phyloP scores from a whole-genome alignment of 208 protist genomes.

The Jaenimonas drosophilae region DNA sequence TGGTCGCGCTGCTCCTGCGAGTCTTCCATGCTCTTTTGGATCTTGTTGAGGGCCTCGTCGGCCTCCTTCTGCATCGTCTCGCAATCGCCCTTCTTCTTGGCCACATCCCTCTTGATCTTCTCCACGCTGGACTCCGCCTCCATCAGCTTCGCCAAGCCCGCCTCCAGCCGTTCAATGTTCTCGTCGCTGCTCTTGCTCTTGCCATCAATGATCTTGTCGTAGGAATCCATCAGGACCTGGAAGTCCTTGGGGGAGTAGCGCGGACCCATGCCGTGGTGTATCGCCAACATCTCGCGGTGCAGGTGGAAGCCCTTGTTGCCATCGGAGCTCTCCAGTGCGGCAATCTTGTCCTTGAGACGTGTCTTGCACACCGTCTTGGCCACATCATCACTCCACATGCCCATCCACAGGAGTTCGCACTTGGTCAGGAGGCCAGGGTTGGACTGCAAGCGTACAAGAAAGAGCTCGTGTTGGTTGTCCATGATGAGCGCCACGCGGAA shows the following conservation, averaged over 20 bases:
- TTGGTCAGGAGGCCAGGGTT: conserved; percentile 93
- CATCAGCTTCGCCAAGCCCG: conserved; percentile 91
- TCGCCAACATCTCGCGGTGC: conserved; percentile 72
- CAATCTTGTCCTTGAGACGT: conserved; percentile 59
- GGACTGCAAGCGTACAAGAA: conserved; percentile 83
- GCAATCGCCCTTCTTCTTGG: conserved; percentile 82
- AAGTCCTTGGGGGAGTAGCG: conserved; percentile 80
- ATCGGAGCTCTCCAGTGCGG: conserved; percentile 38
- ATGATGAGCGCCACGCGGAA: conserved; percentile 92
- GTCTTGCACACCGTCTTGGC: conserved; percentile 80
- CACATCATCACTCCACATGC: conserved; percentile 82
- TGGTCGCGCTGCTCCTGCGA: conserved; percentile 89
- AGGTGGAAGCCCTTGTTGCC: conserved; percentile 74
- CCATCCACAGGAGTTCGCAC: conserved; percentile 94
- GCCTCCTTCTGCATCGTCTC: conserved; percentile 90
- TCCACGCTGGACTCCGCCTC: conserved; percentile 90
- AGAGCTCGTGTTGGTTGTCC: conserved; percentile 87
- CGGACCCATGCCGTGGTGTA: conserved; percentile 62
- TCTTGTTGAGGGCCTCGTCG: conserved; percentile 90
- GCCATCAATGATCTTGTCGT: conserved; percentile 50
- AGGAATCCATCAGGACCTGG: conserved; percentile 77
- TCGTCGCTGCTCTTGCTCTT: conserved; percentile 73
- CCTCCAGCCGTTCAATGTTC: conserved; percentile 73
- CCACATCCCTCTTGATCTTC: conserved; percentile 84
- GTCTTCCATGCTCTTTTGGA: conserved; percentile 92